These are phyloP conservation scores for Pisolithus orientalis DNA, from an alignment of 768 basidiomycete species.

Conservation along the genomic window DNA sequence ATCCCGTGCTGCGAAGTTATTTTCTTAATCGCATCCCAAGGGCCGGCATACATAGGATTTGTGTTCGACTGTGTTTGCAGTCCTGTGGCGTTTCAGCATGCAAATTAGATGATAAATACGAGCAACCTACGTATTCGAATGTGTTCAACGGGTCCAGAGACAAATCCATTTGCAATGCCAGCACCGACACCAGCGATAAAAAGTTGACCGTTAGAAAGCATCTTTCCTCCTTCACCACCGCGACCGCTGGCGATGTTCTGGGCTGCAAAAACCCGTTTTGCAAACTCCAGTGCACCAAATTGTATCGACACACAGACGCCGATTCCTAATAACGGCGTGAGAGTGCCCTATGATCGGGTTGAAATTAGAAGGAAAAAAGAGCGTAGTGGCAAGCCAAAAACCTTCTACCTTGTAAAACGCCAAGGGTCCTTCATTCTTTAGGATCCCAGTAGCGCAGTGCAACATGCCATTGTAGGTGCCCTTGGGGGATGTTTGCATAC, in stretches of 20 bases:
- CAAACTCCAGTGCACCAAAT: conserved; percentile 82
- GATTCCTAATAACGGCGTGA: conserved; percentile 87
- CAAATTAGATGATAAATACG: neutral
- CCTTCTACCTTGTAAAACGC: conserved; percentile 86
- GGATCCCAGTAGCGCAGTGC: conserved; percentile 82
- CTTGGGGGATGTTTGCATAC: conserved; percentile 90
- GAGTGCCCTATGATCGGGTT: conserved; percentile 58
- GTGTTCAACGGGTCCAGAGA: conserved; percentile 95
- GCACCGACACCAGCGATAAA: conserved; percentile 75
- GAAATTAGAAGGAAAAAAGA: neutral
- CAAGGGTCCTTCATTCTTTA: conserved; percentile 86
- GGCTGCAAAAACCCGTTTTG: conserved; percentile 71
- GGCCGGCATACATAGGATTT: conserved; percentile 75
- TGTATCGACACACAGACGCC: conserved; percentile 95
- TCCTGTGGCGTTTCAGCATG: conserved; percentile 39
- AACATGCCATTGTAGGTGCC: conserved; percentile 88
- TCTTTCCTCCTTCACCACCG: conserved; percentile 62
- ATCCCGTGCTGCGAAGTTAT: conserved; percentile 74
- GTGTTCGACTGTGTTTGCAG: conserved; percentile 84
- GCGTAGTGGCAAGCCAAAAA: conserved; percentile 1
- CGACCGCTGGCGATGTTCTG: conserved; percentile 52
- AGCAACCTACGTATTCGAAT: conserved; percentile 75
- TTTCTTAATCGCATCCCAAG: conserved; percentile 83
- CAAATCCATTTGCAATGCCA: conserved; percentile 85
- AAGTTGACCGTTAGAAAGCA: conserved; percentile 58